Evolutionary conservation across 192 early-diverging fungal genomes (phyloP).

Genomic region (Coemansia furcata): DNA sequence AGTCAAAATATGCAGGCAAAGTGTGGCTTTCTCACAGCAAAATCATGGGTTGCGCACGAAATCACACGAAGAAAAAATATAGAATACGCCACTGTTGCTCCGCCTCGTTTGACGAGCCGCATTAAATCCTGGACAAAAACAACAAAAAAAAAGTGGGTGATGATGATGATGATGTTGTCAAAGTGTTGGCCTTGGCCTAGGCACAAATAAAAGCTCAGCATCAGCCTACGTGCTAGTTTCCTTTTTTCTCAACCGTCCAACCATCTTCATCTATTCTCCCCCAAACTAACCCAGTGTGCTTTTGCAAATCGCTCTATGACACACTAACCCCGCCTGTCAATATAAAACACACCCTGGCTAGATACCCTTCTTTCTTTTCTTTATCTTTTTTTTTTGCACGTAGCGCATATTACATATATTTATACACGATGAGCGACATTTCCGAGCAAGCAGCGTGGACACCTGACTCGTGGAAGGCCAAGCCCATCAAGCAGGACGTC

Average conservation of each 20-base stretch:
- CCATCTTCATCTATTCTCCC: background rate
- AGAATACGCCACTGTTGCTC: background rate
- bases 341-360: background rate
- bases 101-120: background rate
- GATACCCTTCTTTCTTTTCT: background rate
- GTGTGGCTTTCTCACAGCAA: background rate
- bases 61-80: background rate
- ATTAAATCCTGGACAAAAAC: background rate
- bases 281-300: background rate
- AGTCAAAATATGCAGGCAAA: background rate
- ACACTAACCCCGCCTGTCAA: background rate
- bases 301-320: constrained; percentile 13
- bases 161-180: background rate
- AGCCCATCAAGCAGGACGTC: constrained; percentile 86
- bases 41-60: background rate
- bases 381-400: background rate
- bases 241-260: background rate
- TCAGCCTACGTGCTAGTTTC: background rate
- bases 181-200: background rate
- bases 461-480: constrained; percentile 68
- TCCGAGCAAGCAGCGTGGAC: constrained; percentile 53
- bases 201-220: background rate
- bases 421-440: constrained; percentile 8
- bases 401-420: background rate
- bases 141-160: too few relatives aligned